These are phyloP conservation scores for Stephania cephalantha DNA, from an alignment of 164 flowering plant species.

Conservation along the genomic window DNA sequence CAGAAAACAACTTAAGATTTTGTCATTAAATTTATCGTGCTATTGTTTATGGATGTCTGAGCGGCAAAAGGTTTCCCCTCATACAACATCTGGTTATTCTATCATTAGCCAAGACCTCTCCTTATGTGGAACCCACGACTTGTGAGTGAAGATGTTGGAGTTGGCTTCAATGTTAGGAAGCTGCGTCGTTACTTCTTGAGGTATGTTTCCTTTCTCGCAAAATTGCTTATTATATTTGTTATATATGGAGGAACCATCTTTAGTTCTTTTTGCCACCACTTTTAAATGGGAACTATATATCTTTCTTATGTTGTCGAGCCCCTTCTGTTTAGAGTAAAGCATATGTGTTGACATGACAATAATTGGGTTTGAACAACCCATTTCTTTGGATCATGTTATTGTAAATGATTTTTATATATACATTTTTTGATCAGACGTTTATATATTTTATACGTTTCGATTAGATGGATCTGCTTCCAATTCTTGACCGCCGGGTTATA, in stretches of 20 bases:
- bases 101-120: conserved; percentile 81
- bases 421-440: too few relatives aligned
- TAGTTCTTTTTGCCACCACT: background rate
- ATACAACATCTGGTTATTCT: conserved; percentile 12
- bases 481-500: background rate
- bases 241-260: background rate
- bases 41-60: background rate
- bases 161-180: conserved; percentile 85
- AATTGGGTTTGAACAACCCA: too few relatives aligned
- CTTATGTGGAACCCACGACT: conserved; percentile 99
- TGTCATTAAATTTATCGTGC: background rate
- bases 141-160: conserved; percentile 92
- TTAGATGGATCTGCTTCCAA: background rate
- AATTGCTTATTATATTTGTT: background rate
- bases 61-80: conserved; percentile 12
- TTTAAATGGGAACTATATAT: background rate
- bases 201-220: conserved; percentile 25
- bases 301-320: too few relatives aligned
- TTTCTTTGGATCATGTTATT: background rate
- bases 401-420: too few relatives aligned
- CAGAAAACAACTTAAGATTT: background rate
- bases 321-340: too few relatives aligned
- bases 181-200: conserved; percentile 72
- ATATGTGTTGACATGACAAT: too few relatives aligned
- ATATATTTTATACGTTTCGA: background rate